Evolutionary conservation across 805 yeast species (phyloP).

Genomic region (Priceomyces castillae): DNA sequence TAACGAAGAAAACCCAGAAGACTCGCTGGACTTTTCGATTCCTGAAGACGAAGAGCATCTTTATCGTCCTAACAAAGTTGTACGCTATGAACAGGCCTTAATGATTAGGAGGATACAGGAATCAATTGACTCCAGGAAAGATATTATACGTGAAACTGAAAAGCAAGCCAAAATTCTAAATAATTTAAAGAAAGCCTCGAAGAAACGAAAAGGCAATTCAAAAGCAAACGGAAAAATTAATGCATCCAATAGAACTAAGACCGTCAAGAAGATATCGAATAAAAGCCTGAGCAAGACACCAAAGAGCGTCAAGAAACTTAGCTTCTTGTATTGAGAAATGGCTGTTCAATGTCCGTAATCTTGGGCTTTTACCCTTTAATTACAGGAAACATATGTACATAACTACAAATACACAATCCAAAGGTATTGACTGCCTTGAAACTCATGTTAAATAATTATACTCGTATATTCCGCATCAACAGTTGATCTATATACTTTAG

Average conservation of each 20-base stretch:
- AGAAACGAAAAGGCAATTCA: not conserved
- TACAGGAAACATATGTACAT: not conserved
- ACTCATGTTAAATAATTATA: too few relatives aligned
- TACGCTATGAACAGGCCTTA: constrained; percentile 5
- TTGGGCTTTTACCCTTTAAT: too few relatives aligned
- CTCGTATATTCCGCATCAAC: too few relatives aligned
- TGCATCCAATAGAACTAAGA: not conserved
- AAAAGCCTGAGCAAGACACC: not conserved
- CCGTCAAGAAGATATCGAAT: too few relatives aligned
- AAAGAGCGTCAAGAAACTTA: not conserved
- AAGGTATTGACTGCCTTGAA: too few relatives aligned
- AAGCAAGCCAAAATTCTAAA: not conserved
- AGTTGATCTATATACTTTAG: too few relatives aligned
- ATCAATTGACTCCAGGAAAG: not conserved
- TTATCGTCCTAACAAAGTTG: not conserved
- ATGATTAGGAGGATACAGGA: constrained; percentile 1
- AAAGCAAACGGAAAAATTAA: not conserved
- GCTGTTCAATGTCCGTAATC: too few relatives aligned
- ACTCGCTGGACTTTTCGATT: not conserved
- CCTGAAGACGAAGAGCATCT: not conserved
- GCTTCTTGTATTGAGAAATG: not conserved
- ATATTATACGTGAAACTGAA: not conserved
- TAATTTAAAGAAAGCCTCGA: not conserved
- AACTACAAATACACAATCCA: too few relatives aligned
- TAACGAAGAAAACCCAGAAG: constrained; percentile 1